phyloP scores from a whole-genome alignment of 805 yeast genomes.

The Blastobotrys peoriensis region DNA sequence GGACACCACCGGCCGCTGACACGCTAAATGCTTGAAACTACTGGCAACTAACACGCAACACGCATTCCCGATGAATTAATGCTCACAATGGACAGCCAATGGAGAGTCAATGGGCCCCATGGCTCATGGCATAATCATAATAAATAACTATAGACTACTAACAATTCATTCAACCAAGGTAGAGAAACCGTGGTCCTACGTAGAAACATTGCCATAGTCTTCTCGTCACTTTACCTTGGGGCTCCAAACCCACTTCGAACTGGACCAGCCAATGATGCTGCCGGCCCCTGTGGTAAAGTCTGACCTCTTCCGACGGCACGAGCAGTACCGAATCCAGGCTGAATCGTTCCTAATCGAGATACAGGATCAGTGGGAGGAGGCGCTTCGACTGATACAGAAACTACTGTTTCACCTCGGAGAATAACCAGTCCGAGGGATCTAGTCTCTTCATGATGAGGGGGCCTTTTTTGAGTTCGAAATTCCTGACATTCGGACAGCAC shows the following conservation, averaged over 20 bases:
- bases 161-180: too few species aligned
- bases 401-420: slow-evolving; percentile 81
- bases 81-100: too few species aligned
- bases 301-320: slow-evolving; percentile 29
- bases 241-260: slow-evolving; percentile 31
- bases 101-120: too few species aligned
- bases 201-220: too few species aligned
- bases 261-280: slow-evolving; percentile 24
- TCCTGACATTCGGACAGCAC: slow-evolving; percentile 84
- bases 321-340: slow-evolving; percentile 32
- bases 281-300: slow-evolving; percentile 30
- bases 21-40: too few species aligned
- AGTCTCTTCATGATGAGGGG: slow-evolving; percentile 53
- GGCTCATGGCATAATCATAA: too few species aligned
- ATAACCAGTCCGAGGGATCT: slow-evolving; percentile 76
- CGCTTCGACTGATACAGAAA: slow-evolving; percentile 66
- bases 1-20: slow-evolving; percentile 20
- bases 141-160: too few species aligned
- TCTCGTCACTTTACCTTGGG: too few species aligned
- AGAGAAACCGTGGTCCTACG: too few species aligned
- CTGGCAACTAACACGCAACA: too few species aligned
- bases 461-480: slow-evolving; percentile 63
- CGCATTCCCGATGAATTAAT: too few species aligned
- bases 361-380: slow-evolving; percentile 41
- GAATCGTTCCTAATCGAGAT: slow-evolving; percentile 26